A percentile compares a stretch with the other conserved stretches of the same genome.
These are phyloP conservation scores for Geotrichum restrictum DNA, from an alignment of 1,139 yeast genomes.

Conservation along the genomic window DNA sequence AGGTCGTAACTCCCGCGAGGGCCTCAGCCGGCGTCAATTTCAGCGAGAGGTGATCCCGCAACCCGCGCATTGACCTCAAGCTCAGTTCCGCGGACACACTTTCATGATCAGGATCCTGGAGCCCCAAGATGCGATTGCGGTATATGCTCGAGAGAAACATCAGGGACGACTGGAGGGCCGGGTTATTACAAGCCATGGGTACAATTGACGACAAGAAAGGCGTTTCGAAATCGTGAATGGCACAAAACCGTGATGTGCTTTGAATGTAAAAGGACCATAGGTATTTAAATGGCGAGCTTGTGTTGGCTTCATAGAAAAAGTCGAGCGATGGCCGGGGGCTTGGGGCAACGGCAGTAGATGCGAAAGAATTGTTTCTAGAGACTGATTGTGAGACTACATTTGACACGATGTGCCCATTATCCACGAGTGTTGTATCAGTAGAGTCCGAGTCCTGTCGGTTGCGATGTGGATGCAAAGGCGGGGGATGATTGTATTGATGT, in stretches of 20 bases:
- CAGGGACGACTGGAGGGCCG: conserved; percentile 21
- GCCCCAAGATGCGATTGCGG: conserved; percentile 18
- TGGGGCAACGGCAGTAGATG: background rate
- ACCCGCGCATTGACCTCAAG: conserved; percentile 10
- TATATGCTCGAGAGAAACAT: conserved; percentile 22
- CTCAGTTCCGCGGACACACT: conserved; percentile 14
- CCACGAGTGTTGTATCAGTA: background rate
- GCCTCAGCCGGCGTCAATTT: conserved; percentile 15
- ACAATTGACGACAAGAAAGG: conserved; percentile 20
- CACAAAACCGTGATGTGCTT: conserved; percentile 23
- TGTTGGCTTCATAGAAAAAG: conserved; percentile 5
- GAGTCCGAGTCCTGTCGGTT: background rate
- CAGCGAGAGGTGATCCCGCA: conserved; percentile 15
- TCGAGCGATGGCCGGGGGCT: background rate
- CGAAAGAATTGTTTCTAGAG: background rate
- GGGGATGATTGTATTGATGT: too few relatives aligned
- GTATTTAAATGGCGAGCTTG: conserved; percentile 11
- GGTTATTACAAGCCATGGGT: conserved; percentile 21
- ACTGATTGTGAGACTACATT: too few relatives aligned
- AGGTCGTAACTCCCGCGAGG: conserved; percentile 18
- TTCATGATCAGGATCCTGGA: conserved; percentile 18
- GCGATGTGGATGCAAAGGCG: background rate
- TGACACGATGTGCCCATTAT: background rate
- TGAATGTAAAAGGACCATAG: conserved; percentile 22
- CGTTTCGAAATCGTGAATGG: conserved; percentile 23